These are phyloP conservation scores for Cubamyces sp. DNA, from an alignment of 768 basidiomycete genomes.

Conservation along the genomic window DNA sequence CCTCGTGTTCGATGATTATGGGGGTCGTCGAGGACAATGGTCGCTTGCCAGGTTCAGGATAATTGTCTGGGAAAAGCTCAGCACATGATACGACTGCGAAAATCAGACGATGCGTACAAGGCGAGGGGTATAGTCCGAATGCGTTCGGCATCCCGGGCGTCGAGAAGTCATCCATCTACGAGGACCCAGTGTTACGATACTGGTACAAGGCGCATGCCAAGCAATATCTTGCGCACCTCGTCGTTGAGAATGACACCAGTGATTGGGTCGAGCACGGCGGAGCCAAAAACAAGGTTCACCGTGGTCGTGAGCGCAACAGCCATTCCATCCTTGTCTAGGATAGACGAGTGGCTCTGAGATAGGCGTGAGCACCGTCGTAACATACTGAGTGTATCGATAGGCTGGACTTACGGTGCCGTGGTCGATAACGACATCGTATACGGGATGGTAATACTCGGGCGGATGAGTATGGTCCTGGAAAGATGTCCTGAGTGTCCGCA, in stretches of 20 bases:
- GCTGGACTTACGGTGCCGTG: conserved; percentile 77
- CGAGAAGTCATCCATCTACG: conserved; percentile 90
- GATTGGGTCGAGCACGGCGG: conserved; percentile 79
- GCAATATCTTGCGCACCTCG: conserved; percentile 50
- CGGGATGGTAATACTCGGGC: conserved; percentile 82
- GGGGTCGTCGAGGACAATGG: conserved; percentile 87
- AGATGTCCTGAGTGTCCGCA: neutral
- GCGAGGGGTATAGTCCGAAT: conserved; percentile 83
- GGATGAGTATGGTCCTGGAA: conserved; percentile 78
- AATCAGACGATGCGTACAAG: conserved; percentile 53
- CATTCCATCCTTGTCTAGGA: conserved; percentile 84
- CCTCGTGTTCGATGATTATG: conserved; percentile 74
- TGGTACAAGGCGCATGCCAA: neutral
- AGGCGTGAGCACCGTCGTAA: neutral
- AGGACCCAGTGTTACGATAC: neutral
- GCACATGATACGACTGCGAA: neutral
- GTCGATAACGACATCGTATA: conserved; percentile 76
- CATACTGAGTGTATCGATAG: neutral
- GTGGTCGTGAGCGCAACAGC: conserved; percentile 87
- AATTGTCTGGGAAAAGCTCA: conserved; percentile 63
- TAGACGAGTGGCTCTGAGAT: conserved; percentile 78
- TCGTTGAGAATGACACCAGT: conserved; percentile 93
- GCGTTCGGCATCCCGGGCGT: conserved; percentile 81
- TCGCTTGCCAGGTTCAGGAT: conserved; percentile 85
- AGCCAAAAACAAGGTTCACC: conserved; percentile 90